phyloP scores from a whole-genome alignment of 176 grass and related monocot species.

The Urochloa ruziziensis region DNA sequence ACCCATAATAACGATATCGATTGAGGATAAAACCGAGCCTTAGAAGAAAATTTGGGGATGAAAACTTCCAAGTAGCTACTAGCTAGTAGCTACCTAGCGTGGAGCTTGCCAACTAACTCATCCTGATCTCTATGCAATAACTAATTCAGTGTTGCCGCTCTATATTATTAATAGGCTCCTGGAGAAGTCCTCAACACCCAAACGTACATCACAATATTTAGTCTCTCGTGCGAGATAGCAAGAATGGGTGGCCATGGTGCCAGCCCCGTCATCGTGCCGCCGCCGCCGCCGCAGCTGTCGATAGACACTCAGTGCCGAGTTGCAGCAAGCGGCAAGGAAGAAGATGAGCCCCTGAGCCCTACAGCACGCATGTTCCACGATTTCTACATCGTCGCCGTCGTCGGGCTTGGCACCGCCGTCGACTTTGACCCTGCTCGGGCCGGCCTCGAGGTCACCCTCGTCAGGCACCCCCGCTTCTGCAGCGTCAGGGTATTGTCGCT shows the following conservation, averaged over 20 bases:
- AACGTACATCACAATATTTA: no score
- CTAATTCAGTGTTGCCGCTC: no score
- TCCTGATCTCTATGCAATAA: no score
- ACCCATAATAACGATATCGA: no score
- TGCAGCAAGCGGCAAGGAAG: no score
- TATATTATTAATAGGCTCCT: no score
- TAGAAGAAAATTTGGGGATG: no score
- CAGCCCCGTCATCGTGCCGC: neutral
- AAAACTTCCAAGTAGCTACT: no score
- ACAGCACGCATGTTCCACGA: conserved; percentile 52
- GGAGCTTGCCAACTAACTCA: no score
- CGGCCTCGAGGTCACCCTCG: conserved; percentile 37
- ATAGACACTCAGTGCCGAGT: neutral
- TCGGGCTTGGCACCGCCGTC: conserved; percentile 24
- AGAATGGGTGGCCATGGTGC: neutral
- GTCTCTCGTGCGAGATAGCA: neutral
- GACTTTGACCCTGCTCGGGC: conserved; percentile 8
- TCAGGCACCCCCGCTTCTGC: conserved; percentile 51
- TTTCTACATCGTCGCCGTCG: conserved; percentile 35
- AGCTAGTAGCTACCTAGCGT: no score
- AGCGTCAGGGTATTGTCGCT: conserved; percentile 33
- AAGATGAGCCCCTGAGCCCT: conserved; percentile 62
- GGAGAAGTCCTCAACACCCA: no score
- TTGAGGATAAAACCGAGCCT: no score
- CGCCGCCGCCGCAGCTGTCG: neutral